Conservation (phyloP, 2,329 filamentous ascomycete species). For the Fusarium proliferatum region DNA sequence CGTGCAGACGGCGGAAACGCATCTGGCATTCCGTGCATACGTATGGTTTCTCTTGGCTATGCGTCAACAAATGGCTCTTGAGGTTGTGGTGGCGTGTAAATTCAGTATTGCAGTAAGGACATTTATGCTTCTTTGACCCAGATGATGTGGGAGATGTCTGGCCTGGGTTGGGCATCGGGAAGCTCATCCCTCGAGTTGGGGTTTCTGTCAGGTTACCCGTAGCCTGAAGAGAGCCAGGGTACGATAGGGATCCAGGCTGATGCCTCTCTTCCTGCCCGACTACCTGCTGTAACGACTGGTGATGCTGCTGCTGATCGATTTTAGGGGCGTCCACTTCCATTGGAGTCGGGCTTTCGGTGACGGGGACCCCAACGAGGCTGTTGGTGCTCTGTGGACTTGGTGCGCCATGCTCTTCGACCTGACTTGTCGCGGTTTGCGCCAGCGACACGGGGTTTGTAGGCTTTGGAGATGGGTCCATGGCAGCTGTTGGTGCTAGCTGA, state of each 20-base stretch:
- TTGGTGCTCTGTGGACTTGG: conserved; percentile 58
- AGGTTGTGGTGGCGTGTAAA: conserved; percentile 98
- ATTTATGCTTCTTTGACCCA: conserved; percentile 88
- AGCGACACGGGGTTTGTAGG: conserved; percentile 49
- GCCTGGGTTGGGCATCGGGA: conserved; percentile 62
- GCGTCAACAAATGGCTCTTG: conserved; percentile 95
- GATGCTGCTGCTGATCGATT: conserved; percentile 45
- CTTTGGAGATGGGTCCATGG: conserved; percentile 56
- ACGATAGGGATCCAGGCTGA: conserved; percentile 64
- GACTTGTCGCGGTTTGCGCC: conserved; percentile 48
- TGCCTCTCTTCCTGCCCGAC: conserved; percentile 63
- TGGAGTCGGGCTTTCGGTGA: conserved; percentile 63
- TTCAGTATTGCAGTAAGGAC: conserved; percentile 94
- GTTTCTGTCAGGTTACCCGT: conserved; percentile 57
- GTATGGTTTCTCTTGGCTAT: conserved; percentile 98
- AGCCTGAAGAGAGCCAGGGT: conserved; percentile 63
- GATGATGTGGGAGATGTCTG: conserved; percentile 68
- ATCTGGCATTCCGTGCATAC: conserved; percentile 93
- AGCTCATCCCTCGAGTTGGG: conserved; percentile 64
- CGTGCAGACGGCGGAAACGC: conserved; percentile 91
- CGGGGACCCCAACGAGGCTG: conserved; percentile 55
- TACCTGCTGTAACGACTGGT: conserved; percentile 52
- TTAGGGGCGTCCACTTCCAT: conserved; percentile 63
- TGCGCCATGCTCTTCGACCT: conserved; percentile 54
- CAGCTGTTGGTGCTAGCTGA: conserved; percentile 55